Percentiles rank a stretch among this genome's conserved stretches.
Conservation (phyloP, 208 protist genomes). For the Trypanosoma lewisi region DNA sequence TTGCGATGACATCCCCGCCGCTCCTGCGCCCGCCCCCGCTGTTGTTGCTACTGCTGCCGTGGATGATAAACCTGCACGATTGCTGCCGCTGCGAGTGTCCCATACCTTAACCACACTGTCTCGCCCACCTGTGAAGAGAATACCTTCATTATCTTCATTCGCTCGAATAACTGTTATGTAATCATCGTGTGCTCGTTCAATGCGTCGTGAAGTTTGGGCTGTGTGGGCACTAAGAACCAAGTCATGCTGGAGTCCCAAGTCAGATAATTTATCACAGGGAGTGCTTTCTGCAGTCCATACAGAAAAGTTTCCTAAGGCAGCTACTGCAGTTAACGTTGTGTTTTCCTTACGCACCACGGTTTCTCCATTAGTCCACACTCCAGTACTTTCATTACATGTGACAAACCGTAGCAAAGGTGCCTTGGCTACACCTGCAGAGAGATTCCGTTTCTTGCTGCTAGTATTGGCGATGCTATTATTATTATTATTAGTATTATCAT, state of each 20-base stretch:
- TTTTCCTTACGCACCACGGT: conserved; percentile 47
- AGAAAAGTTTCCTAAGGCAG: conserved; percentile 53
- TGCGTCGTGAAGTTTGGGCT: conserved; percentile 40
- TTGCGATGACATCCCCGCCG: neutral
- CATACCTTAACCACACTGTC: conserved; percentile 73
- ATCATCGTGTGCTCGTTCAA: conserved; percentile 60
- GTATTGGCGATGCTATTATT: neutral
- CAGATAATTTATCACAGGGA: conserved; percentile 5
- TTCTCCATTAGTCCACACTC: conserved; percentile 58
- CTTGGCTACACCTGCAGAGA: conserved; percentile 1
- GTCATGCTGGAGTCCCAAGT: conserved; percentile 36
- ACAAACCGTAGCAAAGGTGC: conserved; percentile 47
- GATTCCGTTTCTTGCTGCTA: conserved; percentile 8
- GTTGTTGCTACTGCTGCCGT: conserved; percentile 6
- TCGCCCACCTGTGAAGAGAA: conserved; percentile 65
- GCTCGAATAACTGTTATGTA: conserved; percentile 67
- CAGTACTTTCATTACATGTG: conserved; percentile 51
- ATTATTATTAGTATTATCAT: too few species aligned
- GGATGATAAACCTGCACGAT: conserved; percentile 9
- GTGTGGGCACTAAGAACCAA: conserved; percentile 37
- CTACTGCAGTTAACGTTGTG: conserved; percentile 56
- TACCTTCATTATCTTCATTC: conserved; percentile 51
- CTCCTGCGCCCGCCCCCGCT: too few species aligned
- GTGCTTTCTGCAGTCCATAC: conserved; percentile 60
- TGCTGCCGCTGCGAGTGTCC: conserved; percentile 48